A percentile compares a stretch with the other conserved stretches of the same genome.
phyloP scores from a whole-genome alignment of 2,329 filamentous ascomycete genomes.

The Paramyrothecium sp. region DNA sequence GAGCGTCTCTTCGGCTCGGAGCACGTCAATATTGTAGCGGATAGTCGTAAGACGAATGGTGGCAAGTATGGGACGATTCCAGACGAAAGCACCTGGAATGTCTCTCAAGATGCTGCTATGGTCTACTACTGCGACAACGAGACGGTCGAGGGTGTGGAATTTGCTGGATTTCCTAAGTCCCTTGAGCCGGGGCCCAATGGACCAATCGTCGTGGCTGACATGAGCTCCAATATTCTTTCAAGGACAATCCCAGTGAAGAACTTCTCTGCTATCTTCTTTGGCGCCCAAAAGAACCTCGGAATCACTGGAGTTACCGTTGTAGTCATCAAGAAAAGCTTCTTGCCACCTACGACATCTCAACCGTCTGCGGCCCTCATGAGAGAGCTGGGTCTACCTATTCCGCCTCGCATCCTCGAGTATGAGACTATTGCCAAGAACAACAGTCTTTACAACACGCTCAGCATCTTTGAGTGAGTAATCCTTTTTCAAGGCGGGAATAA shows the following conservation, averaged over 20 bases:
- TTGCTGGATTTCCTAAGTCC: conserved; percentile 67
- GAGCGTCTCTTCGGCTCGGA: conserved; percentile 72
- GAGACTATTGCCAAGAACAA: conserved; percentile 88
- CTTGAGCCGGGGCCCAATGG: conserved; percentile 59
- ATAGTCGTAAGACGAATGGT: conserved; percentile 62
- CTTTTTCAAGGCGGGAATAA: neutral
- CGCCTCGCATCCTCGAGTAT: conserved; percentile 79
- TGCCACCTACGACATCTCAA: conserved; percentile 65
- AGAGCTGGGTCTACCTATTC: conserved; percentile 71
- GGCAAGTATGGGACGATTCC: conserved; percentile 89
- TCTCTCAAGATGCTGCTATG: conserved; percentile 67
- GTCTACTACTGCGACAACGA: conserved; percentile 95
- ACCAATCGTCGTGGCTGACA: conserved; percentile 83
- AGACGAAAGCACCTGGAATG: conserved; percentile 71
- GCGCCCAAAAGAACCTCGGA: conserved; percentile 93
- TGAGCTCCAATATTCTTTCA: conserved; percentile 92
- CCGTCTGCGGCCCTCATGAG: conserved; percentile 70
- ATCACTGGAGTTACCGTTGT: conserved; percentile 83
- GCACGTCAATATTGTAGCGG: conserved; percentile 76
- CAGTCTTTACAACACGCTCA: conserved; percentile 92
- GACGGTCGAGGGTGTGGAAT: conserved; percentile 92
- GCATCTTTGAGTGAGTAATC: conserved; percentile 73
- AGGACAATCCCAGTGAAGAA: conserved; percentile 74
- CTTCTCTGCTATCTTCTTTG: conserved; percentile 84
- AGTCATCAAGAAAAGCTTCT: conserved; percentile 77